Base-by-base conservation (phyloP, 2,329 filamentous ascomycete genomes). In the Cladosporium sp. region DNA sequence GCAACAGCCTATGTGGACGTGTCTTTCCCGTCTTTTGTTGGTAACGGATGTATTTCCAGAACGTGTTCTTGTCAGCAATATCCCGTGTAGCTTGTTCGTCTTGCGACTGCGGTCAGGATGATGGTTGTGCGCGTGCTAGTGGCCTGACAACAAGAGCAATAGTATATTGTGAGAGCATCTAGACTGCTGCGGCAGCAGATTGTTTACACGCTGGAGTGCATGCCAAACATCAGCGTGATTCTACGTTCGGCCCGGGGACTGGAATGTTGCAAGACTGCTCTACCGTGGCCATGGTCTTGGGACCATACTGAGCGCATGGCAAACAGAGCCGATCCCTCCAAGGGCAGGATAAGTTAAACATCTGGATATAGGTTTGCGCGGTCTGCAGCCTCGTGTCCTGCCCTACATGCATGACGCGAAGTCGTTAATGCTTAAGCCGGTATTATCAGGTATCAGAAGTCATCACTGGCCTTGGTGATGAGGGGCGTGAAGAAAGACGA, bases 141-240 rank as follows among this genome's bases (percentile, higher is more conserved):
- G 51, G 51, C 51, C 26, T 32, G 51, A 54, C 51, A 21, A 28
- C 18, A n/a, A 32, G 30, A 30, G 18, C n/a, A 26, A 54, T 32
- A 21, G 26, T 14, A n/a, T 32, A 18, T 4, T 32, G 26, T 2
- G 18, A 32, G 51, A 30, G 28, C 18, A 30, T 32, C 28, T 32
- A 32, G 51, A 54, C 51, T 30, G 7, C 28, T 13, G 51, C 30
- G 51, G 11, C 16, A 32, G 26, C 28, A 21, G 26, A n/a, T 54
- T 54, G 51, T 54, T 54, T 54, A 54, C 51, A 32, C 28, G n/a
- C 26, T 28, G 51, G 18, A 54, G 26, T 54, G 30, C 51, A 54
- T 54, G 51, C 51, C 51, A 54, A 28, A 32, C 25, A 28, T 51
- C 48, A 28, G 18, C 26, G 26, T 54, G 26, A 32, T 30, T 54